Percentiles rank a stretch among this genome's conserved stretches.
Conservation (phyloP, 495 filamentous ascomycete species). For the Penicillium flavigenum region DNA sequence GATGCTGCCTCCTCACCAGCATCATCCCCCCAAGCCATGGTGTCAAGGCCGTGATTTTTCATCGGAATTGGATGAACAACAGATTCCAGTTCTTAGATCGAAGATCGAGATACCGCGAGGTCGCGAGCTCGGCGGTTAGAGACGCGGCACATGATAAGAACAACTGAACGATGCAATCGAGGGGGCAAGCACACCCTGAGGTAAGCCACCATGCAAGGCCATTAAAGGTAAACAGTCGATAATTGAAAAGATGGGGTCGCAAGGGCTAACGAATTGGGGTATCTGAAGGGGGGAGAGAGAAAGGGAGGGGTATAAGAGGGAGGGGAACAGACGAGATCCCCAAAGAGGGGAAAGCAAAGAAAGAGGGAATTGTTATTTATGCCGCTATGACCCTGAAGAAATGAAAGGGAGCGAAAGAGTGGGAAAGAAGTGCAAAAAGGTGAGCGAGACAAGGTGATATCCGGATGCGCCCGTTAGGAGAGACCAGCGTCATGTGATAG, state of each 20-base stretch:
- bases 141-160: conserved; percentile 42
- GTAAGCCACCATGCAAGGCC: conserved; percentile 37
- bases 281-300: conserved; percentile 25
- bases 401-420: conserved; percentile 12
- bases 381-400: neutral
- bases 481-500: conserved; percentile 30
- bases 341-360: conserved; percentile 11
- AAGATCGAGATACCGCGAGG: conserved; percentile 31
- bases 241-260: conserved; percentile 26
- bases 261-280: conserved; percentile 22
- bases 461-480: conserved; percentile 27
- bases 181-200: conserved; percentile 31
- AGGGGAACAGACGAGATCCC: conserved; percentile 6
- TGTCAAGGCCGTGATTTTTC: conserved; percentile 16
- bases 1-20: conserved; percentile 14
- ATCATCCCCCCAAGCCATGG: conserved; percentile 17
- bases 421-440: conserved; percentile 11
- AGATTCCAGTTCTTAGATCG: conserved; percentile 13
- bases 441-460: conserved; percentile 10
- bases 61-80: conserved; percentile 17
- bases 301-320: conserved; percentile 17
- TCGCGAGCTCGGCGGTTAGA: conserved; percentile 35
- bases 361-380: neutral
- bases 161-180: conserved; percentile 24
- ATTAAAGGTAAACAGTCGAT: conserved; percentile 30